These are phyloP conservation scores for Amanita jacksonii DNA, from an alignment of 768 basidiomycete genomes.

Conservation along the genomic window DNA sequence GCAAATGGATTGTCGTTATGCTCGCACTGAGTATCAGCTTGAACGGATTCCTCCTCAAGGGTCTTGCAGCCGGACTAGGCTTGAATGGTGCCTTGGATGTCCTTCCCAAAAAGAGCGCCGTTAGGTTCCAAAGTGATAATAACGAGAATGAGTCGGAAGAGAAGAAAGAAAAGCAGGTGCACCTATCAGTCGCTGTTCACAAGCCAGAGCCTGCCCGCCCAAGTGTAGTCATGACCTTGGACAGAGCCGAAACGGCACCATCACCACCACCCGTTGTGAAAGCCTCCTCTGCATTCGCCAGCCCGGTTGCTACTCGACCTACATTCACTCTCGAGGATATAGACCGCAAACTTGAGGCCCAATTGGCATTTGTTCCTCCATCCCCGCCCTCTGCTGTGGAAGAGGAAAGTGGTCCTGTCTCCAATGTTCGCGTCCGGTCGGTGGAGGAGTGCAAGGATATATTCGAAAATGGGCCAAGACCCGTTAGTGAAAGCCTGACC, in stretches of 20 bases:
- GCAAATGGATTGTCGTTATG: constrained; percentile 89
- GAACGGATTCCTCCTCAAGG: constrained; percentile 90
- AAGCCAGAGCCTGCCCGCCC: background rate
- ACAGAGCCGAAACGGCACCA: no score
- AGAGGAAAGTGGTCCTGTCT: background rate
- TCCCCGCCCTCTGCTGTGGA: constrained; percentile 7
- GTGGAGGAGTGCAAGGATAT: constrained; percentile 74
- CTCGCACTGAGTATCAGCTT: constrained; percentile 80
- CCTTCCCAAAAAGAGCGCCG: constrained; percentile 12
- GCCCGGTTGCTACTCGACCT: constrained; percentile 20
- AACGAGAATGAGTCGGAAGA: constrained; percentile 16
- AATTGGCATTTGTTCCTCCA: constrained; percentile 7
- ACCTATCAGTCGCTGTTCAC: constrained; percentile 4
- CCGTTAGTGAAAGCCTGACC: constrained; percentile 44
- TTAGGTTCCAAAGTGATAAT: constrained; percentile 17
- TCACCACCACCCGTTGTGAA: background rate
- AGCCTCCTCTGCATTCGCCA: constrained; percentile 2
- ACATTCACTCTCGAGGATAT: constrained; percentile 48
- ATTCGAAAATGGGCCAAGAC: constrained; percentile 64
- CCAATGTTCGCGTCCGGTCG: constrained; percentile 29
- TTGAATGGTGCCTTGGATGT: constrained; percentile 5
- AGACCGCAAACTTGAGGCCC: constrained; percentile 32
- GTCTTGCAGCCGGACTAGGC: constrained; percentile 53
- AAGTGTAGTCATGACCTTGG: background rate
- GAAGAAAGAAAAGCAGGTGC: constrained; percentile 7